Conservation (phyloP, 768 basidiomycete species). For the Lanmaoa pseudosensibilis region DNA sequence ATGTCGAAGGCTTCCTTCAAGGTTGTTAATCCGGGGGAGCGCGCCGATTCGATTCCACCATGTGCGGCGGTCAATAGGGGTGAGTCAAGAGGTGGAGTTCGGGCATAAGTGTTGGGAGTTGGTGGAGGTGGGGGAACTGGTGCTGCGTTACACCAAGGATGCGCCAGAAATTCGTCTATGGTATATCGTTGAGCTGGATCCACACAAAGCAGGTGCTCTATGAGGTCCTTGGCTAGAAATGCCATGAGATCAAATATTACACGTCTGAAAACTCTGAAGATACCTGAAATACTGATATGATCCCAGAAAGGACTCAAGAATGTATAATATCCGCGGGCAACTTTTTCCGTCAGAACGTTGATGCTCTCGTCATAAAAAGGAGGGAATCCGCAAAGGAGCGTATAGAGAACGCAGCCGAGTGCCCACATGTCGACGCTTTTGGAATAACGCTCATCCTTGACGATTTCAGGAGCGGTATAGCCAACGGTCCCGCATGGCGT, state of each 20-base stretch:
- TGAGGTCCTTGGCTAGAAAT: constrained; percentile 84
- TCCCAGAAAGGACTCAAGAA: constrained; percentile 99
- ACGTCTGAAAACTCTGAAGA: constrained; percentile 12
- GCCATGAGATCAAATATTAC: constrained; percentile 11
- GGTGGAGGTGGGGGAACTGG: constrained; percentile 64
- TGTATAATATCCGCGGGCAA: constrained; percentile 95
- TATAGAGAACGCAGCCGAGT: constrained; percentile 97
- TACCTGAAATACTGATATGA: constrained; percentile 81
- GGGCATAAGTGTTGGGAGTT: constrained; percentile 55
- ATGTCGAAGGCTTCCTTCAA: constrained; percentile 99
- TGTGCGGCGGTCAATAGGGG: constrained; percentile 82
- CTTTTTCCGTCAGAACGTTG: constrained; percentile 96
- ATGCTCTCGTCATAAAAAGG: constrained; percentile 99
- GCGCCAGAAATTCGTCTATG: constrained; percentile 95
- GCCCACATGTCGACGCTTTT: constrained; percentile 99
- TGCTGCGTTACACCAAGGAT: constrained; percentile 88
- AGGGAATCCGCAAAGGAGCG: constrained; percentile 93
- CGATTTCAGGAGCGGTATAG: constrained; percentile 98
- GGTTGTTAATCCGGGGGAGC: constrained; percentile 88
- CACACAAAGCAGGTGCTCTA: constrained; percentile 91
- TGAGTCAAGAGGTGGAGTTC: constrained; percentile 68
- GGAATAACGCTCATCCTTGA: constrained; percentile 96
- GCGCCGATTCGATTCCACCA: constrained; percentile 68
- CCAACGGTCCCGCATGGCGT: constrained; percentile 99
- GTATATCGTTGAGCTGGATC: constrained; percentile 95